Evolutionary conservation across 2,329 filamentous ascomycete genomes (phyloP).

Genomic region (Plenodomus tracheiphilus): DNA sequence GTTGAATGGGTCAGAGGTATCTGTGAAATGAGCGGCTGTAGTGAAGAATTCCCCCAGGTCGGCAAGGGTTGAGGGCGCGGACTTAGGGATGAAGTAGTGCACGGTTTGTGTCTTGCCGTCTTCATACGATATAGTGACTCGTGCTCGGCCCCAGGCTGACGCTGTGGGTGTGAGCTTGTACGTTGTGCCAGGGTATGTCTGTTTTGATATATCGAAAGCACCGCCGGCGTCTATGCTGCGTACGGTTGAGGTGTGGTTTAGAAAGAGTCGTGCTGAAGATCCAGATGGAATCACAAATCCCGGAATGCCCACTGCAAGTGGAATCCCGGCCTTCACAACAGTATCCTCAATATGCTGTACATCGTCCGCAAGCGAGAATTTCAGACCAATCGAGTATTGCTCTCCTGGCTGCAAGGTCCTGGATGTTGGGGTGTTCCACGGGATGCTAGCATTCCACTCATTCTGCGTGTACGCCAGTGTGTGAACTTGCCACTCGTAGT

Average conservation of each 20-base stretch:
- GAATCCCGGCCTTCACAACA: slow-evolving; percentile 49
- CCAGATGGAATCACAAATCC: slow-evolving; percentile 59
- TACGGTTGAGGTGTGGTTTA: slow-evolving; percentile 49
- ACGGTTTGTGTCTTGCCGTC: slow-evolving; percentile 56
- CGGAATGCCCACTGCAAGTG: slow-evolving; percentile 57
- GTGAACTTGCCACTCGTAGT: slow-evolving; percentile 64
- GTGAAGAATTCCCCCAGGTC: slow-evolving; percentile 59
- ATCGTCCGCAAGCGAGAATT: slow-evolving; percentile 53
- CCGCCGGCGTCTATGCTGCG: slow-evolving; percentile 44
- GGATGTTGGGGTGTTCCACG: slow-evolving; percentile 61
- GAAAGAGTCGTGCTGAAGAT: slow-evolving; percentile 50
- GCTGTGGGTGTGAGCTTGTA: slow-evolving; percentile 52
- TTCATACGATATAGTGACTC: slow-evolving; percentile 53
- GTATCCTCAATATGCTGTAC: slow-evolving; percentile 55
- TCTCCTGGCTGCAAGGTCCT: slow-evolving; percentile 51
- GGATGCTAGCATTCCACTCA: slow-evolving; percentile 56
- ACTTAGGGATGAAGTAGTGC: slow-evolving; percentile 60
- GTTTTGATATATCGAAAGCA: slow-evolving; percentile 42
- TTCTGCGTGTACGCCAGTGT: slow-evolving; percentile 59
- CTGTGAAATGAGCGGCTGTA: slow-evolving; percentile 56
- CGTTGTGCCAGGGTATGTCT: slow-evolving; percentile 26
- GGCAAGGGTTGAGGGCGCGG: slow-evolving; percentile 48
- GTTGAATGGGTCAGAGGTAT: slow-evolving; percentile 58
- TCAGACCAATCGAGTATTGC: slow-evolving; percentile 54
- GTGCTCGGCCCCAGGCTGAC: slow-evolving; percentile 55